phyloP scores from a whole-genome alignment of 2,329 filamentous ascomycete genomes.

The Neonectria coccinea region DNA sequence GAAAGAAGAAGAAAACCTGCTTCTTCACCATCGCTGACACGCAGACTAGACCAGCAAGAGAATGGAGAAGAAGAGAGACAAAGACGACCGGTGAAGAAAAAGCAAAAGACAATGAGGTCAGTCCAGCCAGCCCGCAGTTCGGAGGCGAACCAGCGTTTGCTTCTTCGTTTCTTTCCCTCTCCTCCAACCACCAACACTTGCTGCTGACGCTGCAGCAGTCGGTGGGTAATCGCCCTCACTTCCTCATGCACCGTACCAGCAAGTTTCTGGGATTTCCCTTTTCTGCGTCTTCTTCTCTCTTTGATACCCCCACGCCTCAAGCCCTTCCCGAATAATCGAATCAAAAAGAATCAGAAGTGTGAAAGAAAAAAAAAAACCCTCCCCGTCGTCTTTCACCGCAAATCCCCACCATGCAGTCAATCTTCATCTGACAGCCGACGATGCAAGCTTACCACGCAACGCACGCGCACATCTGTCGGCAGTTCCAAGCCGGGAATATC shows the following conservation, averaged over 20 bases:
- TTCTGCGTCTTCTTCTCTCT: not conserved
- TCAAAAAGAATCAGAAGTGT: not conserved
- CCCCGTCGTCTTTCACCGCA: not conserved
- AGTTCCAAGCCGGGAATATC: slow-evolving; percentile 12
- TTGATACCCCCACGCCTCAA: not conserved
- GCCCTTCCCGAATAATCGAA: not conserved
- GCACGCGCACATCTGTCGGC: not conserved
- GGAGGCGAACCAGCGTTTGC: not conserved
- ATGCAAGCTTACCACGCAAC: not conserved
- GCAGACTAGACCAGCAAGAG: not conserved
- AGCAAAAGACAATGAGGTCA: not conserved
- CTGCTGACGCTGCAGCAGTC: not conserved
- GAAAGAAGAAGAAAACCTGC: not conserved
- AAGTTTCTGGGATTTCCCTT: not conserved
- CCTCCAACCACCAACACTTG: not conserved
- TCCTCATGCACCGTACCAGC: not conserved
- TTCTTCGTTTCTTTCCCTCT: not conserved
- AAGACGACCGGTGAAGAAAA: not conserved
- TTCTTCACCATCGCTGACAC: not conserved
- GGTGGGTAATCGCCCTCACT: not conserved
- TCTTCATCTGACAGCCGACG: not conserved
- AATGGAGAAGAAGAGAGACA: not conserved
- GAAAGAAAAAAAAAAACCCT: not conserved
- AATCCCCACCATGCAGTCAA: not conserved
- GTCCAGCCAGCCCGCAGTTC: too few relatives aligned